Evolutionary conservation across 345 rosid species (phyloP).

Genomic region (Triadica sebifera): DNA sequence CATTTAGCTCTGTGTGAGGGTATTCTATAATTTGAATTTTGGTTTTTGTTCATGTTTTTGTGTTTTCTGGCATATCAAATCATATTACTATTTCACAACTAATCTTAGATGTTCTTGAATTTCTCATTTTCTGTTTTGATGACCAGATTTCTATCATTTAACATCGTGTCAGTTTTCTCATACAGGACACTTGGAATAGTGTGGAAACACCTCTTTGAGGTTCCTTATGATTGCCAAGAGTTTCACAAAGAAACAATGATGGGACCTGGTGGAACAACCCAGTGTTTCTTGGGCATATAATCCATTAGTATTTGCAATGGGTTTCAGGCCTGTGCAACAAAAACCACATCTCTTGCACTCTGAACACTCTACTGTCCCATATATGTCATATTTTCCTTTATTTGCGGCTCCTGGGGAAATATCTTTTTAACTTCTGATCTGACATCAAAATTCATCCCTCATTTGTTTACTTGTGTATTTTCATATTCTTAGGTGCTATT

Average conservation of each 20-base stretch:
- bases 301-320: background rate
- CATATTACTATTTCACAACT: too few relatives aligned
- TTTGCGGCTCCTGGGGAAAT: background rate
- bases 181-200: background rate
- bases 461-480: background rate
- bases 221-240: background rate
- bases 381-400: background rate
- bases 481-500: too few relatives aligned
- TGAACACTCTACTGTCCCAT: background rate
- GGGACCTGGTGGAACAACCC: background rate
- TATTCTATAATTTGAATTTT: background rate
- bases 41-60: too few relatives aligned
- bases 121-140: background rate
- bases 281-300: background rate
- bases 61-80: too few relatives aligned
- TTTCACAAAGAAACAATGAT: background rate
- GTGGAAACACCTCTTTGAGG: background rate
- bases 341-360: background rate
- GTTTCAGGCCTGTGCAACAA: background rate
- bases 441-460: background rate
- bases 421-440: background rate
- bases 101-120: background rate
- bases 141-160: background rate
- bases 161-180: background rate
- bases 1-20: background rate